Conservation (phyloP, 139 green algal species). For the Ostreobium quekettii region DNA sequence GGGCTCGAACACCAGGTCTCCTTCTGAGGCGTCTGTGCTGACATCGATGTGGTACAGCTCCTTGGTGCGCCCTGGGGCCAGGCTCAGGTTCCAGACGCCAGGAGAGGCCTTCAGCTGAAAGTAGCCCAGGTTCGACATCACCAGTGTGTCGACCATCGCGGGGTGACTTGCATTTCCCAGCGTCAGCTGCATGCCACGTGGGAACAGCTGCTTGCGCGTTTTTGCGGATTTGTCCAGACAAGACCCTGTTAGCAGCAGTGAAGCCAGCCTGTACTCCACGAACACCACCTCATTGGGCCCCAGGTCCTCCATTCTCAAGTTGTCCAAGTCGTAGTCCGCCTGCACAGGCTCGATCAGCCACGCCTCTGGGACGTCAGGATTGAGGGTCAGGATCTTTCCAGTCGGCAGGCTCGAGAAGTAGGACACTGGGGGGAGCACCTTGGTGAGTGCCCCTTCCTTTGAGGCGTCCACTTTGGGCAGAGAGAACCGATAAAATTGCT, state of each 20-base stretch:
- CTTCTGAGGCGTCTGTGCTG: constrained; percentile 8
- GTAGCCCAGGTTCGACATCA: constrained; percentile 98
- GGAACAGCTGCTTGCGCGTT: constrained; percentile 44
- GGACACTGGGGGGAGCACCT: constrained; percentile 29
- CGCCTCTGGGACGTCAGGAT: constrained; percentile 82
- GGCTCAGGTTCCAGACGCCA: constrained; percentile 53
- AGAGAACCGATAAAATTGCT: constrained; percentile 77
- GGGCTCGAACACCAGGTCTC: not conserved
- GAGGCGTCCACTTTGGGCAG: constrained; percentile 29
- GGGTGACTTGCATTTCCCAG: constrained; percentile 47
- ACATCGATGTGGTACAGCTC: constrained; percentile 31
- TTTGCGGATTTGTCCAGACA: constrained; percentile 49
- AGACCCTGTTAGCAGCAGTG: constrained; percentile 83
- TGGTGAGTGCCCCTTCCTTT: not conserved
- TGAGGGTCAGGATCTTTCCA: constrained; percentile 72
- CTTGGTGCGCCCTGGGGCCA: constrained; percentile 31
- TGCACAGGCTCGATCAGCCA: constrained; percentile 78
- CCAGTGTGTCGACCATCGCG: constrained; percentile 76
- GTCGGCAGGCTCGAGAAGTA: constrained; percentile 50
- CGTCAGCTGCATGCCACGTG: constrained; percentile 82
- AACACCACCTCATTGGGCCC: constrained; percentile 28
- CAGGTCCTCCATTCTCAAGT: constrained; percentile 75
- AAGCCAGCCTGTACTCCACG: constrained; percentile 82
- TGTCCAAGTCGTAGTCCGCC: constrained; percentile 82
- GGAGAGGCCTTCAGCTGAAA: constrained; percentile 90